A percentile compares a stretch with the other conserved stretches of the same genome.
phyloP scores from a whole-genome alignment of 2,329 filamentous ascomycete species.

The Graphilbum sp. region DNA sequence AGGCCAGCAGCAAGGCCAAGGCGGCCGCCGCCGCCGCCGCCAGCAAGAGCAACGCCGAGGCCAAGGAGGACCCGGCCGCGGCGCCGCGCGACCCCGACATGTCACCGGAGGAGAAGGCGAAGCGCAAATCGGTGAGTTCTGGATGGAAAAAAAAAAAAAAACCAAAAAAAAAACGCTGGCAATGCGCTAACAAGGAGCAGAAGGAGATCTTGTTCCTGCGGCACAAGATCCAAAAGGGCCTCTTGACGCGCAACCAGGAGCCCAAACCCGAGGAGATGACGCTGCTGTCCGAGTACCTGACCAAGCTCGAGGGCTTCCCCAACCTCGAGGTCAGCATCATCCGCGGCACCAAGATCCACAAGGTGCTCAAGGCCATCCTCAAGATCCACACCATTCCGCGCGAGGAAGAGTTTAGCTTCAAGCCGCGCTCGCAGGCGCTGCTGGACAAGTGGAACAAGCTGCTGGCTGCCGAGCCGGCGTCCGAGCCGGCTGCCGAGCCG shows the following conservation, averaged over 20 bases:
- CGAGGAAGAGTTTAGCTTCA: slow-evolving; percentile 83
- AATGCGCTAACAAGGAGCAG: slow-evolving; percentile 17
- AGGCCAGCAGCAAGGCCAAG: slow-evolving; percentile 22
- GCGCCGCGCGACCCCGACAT: slow-evolving; percentile 39
- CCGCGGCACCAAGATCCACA: slow-evolving; percentile 89
- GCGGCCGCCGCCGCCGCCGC: slow-evolving; percentile 35
- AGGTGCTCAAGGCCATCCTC: slow-evolving; percentile 87
- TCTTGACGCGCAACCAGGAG: slow-evolving; percentile 66
- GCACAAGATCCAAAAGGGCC: slow-evolving; percentile 88
- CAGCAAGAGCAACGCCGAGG: slow-evolving; percentile 20
- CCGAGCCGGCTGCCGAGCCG: slow-evolving; percentile 14
- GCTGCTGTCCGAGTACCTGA: slow-evolving; percentile 59
- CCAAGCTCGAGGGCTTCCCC: slow-evolving; percentile 60
- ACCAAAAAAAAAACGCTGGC: too few relatives aligned
- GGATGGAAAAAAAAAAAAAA: too few relatives aligned
- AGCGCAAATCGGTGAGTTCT: slow-evolving; percentile 39
- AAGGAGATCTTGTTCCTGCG: slow-evolving; percentile 81
- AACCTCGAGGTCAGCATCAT: slow-evolving; percentile 85
- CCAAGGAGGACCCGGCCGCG: slow-evolving; percentile 22
- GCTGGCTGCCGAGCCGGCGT: slow-evolving; percentile 42
- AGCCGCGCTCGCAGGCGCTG: slow-evolving; percentile 61
- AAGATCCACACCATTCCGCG: slow-evolving; percentile 75
- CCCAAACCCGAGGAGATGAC: slow-evolving; percentile 80
- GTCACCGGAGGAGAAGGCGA: slow-evolving; percentile 38
- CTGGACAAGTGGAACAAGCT: slow-evolving; percentile 83